A percentile compares a stretch with the other conserved stretches of the same genome.
Evolutionary conservation across 2,329 filamentous ascomycete species (phyloP).

Genomic region (Aspergillus alliaceus): DNA sequence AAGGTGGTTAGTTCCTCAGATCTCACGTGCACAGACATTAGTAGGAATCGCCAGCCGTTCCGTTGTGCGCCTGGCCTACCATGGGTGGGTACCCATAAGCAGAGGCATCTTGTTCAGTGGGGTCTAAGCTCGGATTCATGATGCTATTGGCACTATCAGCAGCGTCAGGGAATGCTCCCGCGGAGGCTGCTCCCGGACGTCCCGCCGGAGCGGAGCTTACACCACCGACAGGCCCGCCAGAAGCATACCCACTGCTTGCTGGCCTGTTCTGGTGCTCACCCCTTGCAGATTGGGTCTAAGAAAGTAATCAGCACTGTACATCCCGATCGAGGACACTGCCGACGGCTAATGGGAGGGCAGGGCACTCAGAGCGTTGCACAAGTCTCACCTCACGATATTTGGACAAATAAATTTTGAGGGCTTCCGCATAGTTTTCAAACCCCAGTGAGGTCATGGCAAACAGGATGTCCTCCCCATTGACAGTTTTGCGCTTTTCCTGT

Average conservation of each 20-base stretch:
- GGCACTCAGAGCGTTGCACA: conserved; percentile 21
- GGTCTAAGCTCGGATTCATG: conserved; percentile 45
- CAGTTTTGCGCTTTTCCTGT: conserved; percentile 98
- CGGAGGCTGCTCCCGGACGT: conserved; percentile 31
- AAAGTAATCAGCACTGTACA: conserved; percentile 32
- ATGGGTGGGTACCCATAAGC: conserved; percentile 49
- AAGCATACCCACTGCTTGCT: conserved; percentile 48
- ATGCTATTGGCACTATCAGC: conserved; percentile 46
- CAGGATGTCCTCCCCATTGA: conserved; percentile 97
- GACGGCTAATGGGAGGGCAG: conserved; percentile 31
- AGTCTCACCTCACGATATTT: conserved; percentile 93
- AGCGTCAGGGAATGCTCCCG: conserved; percentile 38
- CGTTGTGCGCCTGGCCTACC: conserved; percentile 49
- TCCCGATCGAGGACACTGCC: conserved; percentile 1
- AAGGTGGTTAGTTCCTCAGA: conserved; percentile 7
- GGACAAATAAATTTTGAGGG: conserved; percentile 94
- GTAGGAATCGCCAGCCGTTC: conserved; percentile 47
- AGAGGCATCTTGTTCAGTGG: conserved; percentile 45
- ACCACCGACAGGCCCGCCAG: conserved; percentile 40
- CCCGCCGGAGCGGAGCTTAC: conserved; percentile 28
- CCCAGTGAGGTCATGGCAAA: conserved; percentile 99
- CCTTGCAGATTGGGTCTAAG: conserved; percentile 76
- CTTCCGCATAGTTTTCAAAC: conserved; percentile 98
- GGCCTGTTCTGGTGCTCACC: conserved; percentile 64
- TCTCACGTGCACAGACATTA: conserved; percentile 20